These are phyloP conservation scores for Brassica cretica DNA, from an alignment of 345 rosid genomes.

Conservation along the genomic window DNA sequence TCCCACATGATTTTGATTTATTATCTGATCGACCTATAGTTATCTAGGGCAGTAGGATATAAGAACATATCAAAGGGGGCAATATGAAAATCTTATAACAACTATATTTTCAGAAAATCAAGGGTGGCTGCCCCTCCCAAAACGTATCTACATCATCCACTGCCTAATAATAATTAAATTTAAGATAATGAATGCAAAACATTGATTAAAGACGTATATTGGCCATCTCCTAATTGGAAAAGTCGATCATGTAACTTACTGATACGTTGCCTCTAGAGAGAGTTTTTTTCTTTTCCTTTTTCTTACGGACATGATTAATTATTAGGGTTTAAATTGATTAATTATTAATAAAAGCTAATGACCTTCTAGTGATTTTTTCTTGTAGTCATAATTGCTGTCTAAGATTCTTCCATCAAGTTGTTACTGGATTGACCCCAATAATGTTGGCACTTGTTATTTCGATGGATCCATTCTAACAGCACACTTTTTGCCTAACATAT, in stretches of 20 bases:
- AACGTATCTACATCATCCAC: background rate
- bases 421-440: constrained; percentile 29
- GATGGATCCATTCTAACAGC: constrained; percentile 39
- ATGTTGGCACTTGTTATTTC: constrained; percentile 33
- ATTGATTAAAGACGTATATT: background rate
- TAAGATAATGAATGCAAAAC: background rate
- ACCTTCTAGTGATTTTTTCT: constrained; percentile 19
- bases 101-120: background rate
- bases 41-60: background rate
- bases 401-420: constrained; percentile 48
- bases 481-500: constrained; percentile 16
- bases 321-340: constrained; percentile 3
- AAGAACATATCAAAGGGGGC: background rate
- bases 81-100: background rate
- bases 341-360: constrained; percentile 26
- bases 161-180: background rate
- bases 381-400: constrained; percentile 52
- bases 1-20: constrained; percentile 25
- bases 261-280: background rate
- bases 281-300: background rate
- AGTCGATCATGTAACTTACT: background rate
- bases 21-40: constrained; percentile 5
- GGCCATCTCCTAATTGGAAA: background rate
- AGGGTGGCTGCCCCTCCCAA: background rate
- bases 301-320: background rate